These are phyloP conservation scores for Penicillium polonicum DNA, from an alignment of 2,329 filamentous ascomycete genomes.

Conservation along the genomic window DNA sequence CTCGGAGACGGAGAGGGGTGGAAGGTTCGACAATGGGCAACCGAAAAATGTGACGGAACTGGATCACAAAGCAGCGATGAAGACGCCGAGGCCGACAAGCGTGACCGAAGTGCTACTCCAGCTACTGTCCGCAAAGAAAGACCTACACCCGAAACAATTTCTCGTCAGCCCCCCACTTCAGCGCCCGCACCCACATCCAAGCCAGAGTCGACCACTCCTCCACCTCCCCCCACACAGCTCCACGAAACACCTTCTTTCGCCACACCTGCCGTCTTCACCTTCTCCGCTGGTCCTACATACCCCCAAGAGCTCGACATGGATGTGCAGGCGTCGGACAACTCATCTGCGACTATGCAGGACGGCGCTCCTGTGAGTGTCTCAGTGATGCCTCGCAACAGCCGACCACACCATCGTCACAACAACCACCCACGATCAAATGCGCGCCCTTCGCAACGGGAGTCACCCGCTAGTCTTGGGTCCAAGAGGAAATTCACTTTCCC, in stretches of 20 bases:
- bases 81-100: slow-evolving; percentile 43
- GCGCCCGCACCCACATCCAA: slow-evolving; percentile 29
- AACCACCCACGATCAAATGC: slow-evolving; percentile 38
- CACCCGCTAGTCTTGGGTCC: slow-evolving; percentile 43
- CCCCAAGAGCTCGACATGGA: slow-evolving; percentile 44
- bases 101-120: slow-evolving; percentile 39
- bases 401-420: slow-evolving; percentile 42
- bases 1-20: slow-evolving; percentile 75
- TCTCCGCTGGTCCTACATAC: slow-evolving; percentile 43
- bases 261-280: slow-evolving; percentile 44
- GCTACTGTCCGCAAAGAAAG: slow-evolving; percentile 34
- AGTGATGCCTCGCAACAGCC: slow-evolving; percentile 43
- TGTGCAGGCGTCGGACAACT: slow-evolving; percentile 43
- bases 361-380: slow-evolving; percentile 44
- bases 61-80: slow-evolving; percentile 44
- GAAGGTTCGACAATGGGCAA: slow-evolving; percentile 62
- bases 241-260: slow-evolving; percentile 28
- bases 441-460: slow-evolving; percentile 40
- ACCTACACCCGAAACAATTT: slow-evolving; percentile 25
- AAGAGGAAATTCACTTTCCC: slow-evolving; percentile 50
- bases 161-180: slow-evolving; percentile 32
- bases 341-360: slow-evolving; percentile 31
- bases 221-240: slow-evolving; percentile 19
- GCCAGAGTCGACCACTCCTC: slow-evolving; percentile 17
- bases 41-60: slow-evolving; percentile 47